Evolutionary conservation across 2,329 filamentous ascomycete genomes (phyloP), one percentile per base, ranked within the genome.

Genomic region (Aureobasidium musti): DNA sequence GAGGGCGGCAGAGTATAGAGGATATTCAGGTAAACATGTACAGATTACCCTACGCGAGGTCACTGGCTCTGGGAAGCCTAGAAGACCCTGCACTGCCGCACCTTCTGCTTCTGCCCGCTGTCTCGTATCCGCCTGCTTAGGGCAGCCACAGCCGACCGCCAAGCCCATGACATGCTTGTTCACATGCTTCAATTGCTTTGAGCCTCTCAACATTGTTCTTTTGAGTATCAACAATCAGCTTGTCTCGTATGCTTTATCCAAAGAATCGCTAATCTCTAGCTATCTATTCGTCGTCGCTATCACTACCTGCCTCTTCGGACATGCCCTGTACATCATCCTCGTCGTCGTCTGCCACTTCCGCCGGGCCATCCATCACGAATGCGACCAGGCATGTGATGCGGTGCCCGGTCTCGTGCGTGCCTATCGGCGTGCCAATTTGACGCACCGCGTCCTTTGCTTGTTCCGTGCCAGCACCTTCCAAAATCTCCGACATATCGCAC

Each of bases 351-450:
- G 21, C 64, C 28, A 56, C 52, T 14, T 50, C 43, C 21, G 54
- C 30, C 11, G 72, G 71, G 17, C 73, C 75, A 65, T 76, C 74
- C 91, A 98, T 96, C 69, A 91, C 81, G 80, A 96, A 98, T 26
- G 89, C 89, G 72, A 87, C 88, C 73, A 98, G 75, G 76, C 95
- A 98, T 43, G 93, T 98, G 71, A 98, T 92, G 66, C 95, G 84
- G 76, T 94, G 93, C 53, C 89, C 88, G 26, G 93, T 97, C 77
- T 93, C 89, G 73, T 95, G 95, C 37, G 85, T 87, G 19, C 89
- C 92, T 52, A 97, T 76, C 65, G 96, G 75, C 70, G 79, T 83
- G 35, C 91, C 92, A 26, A 91, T 77, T 69, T 86, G 83, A 35
- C 70, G 74, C 8, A 76, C 5, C 70, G 72, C 10, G 63, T 43